Evolutionary conservation across 176 grass and related monocot species (phyloP).

Genomic region (Musa acuminata): DNA sequence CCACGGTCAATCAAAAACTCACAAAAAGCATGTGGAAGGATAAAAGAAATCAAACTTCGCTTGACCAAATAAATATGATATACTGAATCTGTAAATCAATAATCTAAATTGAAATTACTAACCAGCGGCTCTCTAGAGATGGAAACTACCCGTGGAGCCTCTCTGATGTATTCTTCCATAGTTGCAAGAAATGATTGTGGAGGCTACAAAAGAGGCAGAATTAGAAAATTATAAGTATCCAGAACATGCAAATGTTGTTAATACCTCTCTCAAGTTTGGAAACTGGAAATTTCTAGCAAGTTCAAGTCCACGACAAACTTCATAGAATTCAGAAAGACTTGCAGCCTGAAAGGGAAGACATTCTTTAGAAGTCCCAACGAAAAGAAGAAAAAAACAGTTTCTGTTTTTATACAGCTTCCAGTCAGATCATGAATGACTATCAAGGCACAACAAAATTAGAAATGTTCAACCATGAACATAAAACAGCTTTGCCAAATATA

Average conservation of each 20-base stretch:
- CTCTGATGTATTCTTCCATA: slow-evolving; percentile 95
- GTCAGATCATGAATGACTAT: background rate
- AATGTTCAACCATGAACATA: background rate
- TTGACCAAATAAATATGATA: background rate
- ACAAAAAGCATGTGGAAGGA: no score
- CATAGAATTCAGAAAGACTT: slow-evolving; percentile 89
- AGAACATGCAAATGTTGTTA: slow-evolving; percentile 3
- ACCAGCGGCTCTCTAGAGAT: slow-evolving; percentile 56
- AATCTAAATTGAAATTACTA: slow-evolving; percentile 12
- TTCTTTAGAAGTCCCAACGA: background rate
- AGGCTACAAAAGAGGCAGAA: slow-evolving; percentile 44
- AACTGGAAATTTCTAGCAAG: slow-evolving; percentile 96
- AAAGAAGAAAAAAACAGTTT: background rate
- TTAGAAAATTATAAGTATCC: background rate
- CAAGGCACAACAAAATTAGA: background rate
- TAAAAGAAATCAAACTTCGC: background rate
- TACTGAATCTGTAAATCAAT: background rate
- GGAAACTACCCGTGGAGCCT: slow-evolving; percentile 69
- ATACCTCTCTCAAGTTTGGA: slow-evolving; percentile 89
- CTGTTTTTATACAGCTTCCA: background rate
- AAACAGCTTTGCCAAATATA: background rate
- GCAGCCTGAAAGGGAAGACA: slow-evolving; percentile 40
- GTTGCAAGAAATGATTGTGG: slow-evolving; percentile 81
- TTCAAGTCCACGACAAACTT: slow-evolving; percentile 75
- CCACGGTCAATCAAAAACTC: background rate